Percentiles rank a stretch among this genome's conserved stretches.
Conservation (phyloP, 2,329 filamentous ascomycete genomes). For the Zalaria obscura region DNA sequence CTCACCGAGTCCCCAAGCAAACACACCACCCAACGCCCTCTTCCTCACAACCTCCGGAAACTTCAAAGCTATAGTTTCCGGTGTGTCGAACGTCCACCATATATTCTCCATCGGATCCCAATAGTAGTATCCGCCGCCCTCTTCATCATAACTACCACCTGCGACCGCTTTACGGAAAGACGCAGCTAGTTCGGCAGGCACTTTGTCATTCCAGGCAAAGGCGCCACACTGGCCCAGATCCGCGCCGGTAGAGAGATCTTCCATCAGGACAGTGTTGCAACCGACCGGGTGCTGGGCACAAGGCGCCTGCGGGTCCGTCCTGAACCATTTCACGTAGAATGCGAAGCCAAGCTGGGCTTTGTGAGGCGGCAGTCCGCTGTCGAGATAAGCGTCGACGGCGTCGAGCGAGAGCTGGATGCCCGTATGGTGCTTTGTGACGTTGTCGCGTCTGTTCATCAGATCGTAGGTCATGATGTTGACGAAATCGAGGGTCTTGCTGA, state of each 20-base stretch:
- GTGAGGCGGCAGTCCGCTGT: conserved; percentile 37
- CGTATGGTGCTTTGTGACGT: conserved; percentile 48
- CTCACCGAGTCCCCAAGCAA: conserved; percentile 63
- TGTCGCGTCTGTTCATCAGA: conserved; percentile 56
- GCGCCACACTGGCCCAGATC: conserved; percentile 12
- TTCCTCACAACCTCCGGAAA: conserved; percentile 43
- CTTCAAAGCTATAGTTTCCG: conserved; percentile 45
- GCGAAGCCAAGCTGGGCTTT: conserved; percentile 54
- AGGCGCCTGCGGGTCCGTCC: conserved; percentile 32
- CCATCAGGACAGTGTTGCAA: conserved; percentile 44
- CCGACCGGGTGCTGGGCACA: conserved; percentile 37
- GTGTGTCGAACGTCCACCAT: conserved; percentile 66
- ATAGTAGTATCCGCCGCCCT: conserved; percentile 52
- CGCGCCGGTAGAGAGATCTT: conserved; percentile 43
- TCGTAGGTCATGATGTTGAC: conserved; percentile 64
- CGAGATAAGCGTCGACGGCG: conserved; percentile 44
- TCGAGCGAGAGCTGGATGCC: conserved; percentile 42
- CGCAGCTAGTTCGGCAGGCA: conserved; percentile 36
- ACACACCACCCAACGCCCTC: conserved; percentile 51
- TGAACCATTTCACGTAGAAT: conserved; percentile 57
- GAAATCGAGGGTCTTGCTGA: conserved; percentile 48
- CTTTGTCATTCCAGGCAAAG: conserved; percentile 16
- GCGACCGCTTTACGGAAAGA: conserved; percentile 45
- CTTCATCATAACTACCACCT: conserved; percentile 41
- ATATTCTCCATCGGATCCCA: conserved; percentile 44